A percentile compares a stretch with the other conserved stretches of the same genome.
phyloP scores from a whole-genome alignment of 139 green algal genomes.

The Coelastrella sp. region DNA sequence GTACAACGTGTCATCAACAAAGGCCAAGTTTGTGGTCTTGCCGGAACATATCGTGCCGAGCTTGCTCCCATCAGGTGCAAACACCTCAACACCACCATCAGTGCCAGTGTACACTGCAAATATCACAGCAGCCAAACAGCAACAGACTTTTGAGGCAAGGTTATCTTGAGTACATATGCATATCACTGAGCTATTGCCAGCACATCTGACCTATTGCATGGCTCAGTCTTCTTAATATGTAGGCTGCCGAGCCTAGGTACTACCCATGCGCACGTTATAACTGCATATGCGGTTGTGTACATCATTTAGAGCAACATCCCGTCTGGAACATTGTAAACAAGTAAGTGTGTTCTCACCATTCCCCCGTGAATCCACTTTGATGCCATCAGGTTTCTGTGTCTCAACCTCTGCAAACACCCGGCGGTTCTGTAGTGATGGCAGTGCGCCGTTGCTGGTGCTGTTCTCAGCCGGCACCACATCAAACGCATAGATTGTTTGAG shows the following conservation, averaged over 20 bases:
- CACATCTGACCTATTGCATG: too few species aligned
- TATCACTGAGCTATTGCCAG: too few species aligned
- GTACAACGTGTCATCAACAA: slow-evolving; percentile 40
- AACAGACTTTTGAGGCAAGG: background rate
- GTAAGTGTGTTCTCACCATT: slow-evolving; percentile 5
- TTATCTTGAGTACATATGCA: too few species aligned
- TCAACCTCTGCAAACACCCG: slow-evolving; percentile 38
- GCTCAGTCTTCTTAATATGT: too few species aligned
- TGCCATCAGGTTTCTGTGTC: slow-evolving; percentile 34
- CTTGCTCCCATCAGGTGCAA: slow-evolving; percentile 1
- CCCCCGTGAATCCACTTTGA: slow-evolving; percentile 44
- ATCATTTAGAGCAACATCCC: background rate
- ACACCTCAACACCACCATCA: slow-evolving; percentile 41
- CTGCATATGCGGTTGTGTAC: background rate
- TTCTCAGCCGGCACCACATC: slow-evolving; percentile 9
- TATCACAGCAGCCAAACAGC: background rate
- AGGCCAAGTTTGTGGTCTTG: slow-evolving; percentile 30
- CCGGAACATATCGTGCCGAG: slow-evolving; percentile 37
- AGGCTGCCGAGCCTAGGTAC: too few species aligned
- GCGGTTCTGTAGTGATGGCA: slow-evolving; percentile 43
- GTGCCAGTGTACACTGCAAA: slow-evolving; percentile 39
- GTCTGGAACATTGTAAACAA: background rate
- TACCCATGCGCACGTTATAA: background rate
- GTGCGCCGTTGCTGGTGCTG: background rate
- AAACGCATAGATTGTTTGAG: slow-evolving; percentile 49